A percentile compares a stretch with the other conserved stretches of the same genome.
Conservation (phyloP, 768 basidiomycete genomes). For the Pleurotus salmoneostramineus region DNA sequence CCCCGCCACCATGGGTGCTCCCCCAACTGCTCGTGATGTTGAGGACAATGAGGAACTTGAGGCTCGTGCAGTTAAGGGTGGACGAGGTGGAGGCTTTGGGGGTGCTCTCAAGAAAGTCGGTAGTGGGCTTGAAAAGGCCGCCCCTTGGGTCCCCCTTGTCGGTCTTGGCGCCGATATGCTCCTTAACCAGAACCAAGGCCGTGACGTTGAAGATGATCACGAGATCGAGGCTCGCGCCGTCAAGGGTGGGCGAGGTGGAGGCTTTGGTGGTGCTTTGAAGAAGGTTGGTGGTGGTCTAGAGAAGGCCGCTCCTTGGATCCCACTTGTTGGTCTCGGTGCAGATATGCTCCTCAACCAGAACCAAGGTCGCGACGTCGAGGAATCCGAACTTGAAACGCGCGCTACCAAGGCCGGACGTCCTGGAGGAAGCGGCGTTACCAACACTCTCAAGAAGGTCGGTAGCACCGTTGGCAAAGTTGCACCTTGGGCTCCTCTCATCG, state of each 20-base stretch:
- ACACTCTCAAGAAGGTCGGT: neutral
- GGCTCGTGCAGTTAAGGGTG: neutral
- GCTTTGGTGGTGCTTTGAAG: neutral
- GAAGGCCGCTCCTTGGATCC: neutral
- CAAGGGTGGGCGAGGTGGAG: neutral
- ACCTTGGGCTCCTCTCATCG: constrained; percentile 1
- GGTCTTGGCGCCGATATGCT: neutral
- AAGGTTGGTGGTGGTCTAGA: neutral
- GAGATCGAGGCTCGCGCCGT: neutral
- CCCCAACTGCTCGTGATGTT: neutral
- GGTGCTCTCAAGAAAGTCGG: neutral
- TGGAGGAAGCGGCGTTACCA: too few relatives aligned
- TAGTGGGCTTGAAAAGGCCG: neutral
- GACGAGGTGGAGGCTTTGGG: neutral
- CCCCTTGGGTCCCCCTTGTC: neutral
- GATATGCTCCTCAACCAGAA: neutral
- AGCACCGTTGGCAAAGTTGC: neutral
- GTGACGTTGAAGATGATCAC: neutral
- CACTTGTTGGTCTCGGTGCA: neutral
- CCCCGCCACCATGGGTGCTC: neutral
- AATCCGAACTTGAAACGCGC: neutral
- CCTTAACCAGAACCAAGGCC: neutral
- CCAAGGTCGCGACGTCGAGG: neutral
- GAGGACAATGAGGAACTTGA: neutral
- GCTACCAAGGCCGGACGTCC: too few relatives aligned